Conservation (phyloP, 2,329 filamentous ascomycete species). For the Byssothecium circinans region DNA sequence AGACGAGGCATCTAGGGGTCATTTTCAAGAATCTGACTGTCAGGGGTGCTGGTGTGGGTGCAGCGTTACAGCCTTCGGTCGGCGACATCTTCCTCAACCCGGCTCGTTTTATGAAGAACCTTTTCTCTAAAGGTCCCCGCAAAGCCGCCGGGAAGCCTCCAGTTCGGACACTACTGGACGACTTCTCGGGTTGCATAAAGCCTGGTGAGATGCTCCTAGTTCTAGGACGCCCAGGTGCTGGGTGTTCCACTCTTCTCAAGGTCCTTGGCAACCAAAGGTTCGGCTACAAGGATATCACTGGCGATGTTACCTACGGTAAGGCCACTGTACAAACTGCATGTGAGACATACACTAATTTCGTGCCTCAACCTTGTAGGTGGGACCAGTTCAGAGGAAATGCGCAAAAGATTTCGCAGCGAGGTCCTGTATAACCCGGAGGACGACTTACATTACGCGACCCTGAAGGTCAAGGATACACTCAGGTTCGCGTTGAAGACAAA, state of each 20-base stretch:
- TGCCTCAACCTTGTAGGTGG: too few species aligned
- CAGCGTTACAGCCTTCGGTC: constrained; percentile 63
- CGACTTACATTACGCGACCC: constrained; percentile 75
- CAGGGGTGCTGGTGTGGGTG: constrained; percentile 61
- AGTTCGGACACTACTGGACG: constrained; percentile 65
- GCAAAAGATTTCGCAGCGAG: constrained; percentile 64
- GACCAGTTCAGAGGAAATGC: constrained; percentile 55
- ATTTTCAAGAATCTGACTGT: constrained; percentile 68
- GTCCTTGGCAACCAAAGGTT: constrained; percentile 65
- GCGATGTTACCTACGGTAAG: constrained; percentile 59
- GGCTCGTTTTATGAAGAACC: constrained; percentile 55
- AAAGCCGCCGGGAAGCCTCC: constrained; percentile 54
- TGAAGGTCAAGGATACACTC: constrained; percentile 74
- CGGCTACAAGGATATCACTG: constrained; percentile 61
- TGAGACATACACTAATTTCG: too few species aligned
- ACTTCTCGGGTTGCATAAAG: constrained; percentile 68
- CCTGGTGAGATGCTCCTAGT: constrained; percentile 74
- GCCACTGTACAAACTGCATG: too few species aligned
- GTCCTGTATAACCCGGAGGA: constrained; percentile 76
- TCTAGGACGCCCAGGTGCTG: constrained; percentile 67
- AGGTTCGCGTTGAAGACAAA: constrained; percentile 71
- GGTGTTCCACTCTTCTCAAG: constrained; percentile 72
- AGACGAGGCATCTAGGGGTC: constrained; percentile 68
- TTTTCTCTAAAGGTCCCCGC: constrained; percentile 48
- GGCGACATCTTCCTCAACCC: constrained; percentile 65